Conservation (phyloP, 345 rosid species). For the Geranium rotundifolium region DNA sequence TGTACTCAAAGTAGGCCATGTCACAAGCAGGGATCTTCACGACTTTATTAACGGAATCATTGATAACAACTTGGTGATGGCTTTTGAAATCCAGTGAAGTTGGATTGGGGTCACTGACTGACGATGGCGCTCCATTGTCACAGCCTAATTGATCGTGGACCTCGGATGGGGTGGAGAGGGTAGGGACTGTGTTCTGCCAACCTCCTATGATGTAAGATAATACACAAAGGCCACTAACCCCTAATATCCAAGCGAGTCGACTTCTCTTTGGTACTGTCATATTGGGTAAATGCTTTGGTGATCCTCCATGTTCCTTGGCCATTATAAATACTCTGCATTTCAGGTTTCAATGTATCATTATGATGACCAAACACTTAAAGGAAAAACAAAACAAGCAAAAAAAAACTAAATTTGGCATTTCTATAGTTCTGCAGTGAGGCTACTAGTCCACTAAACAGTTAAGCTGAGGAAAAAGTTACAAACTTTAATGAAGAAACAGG, state of each 20-base stretch:
- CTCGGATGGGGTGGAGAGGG: slow-evolving; percentile 28
- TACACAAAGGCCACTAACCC: slow-evolving; percentile 73
- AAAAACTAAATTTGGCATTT: not conserved
- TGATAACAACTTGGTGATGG: slow-evolving; percentile 52
- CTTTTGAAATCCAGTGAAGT: slow-evolving; percentile 50
- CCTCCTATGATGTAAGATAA: slow-evolving; percentile 74
- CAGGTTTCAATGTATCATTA: slow-evolving; percentile 6
- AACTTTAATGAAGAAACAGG: not conserved
- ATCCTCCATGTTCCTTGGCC: slow-evolving; percentile 56
- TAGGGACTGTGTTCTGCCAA: slow-evolving; percentile 45
- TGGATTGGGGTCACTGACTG: slow-evolving; percentile 21
- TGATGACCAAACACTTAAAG: not conserved
- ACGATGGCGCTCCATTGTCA: slow-evolving; percentile 16
- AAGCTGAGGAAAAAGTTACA: not conserved
- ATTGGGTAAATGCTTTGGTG: slow-evolving; percentile 41
- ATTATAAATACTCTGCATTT: slow-evolving; percentile 18
- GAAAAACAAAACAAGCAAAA: not conserved
- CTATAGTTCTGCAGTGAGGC: no score
- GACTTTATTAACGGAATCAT: slow-evolving; percentile 19
- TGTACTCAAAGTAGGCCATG: slow-evolving; percentile 61
- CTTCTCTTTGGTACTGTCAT: slow-evolving; percentile 52
- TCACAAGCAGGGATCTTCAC: slow-evolving; percentile 57
- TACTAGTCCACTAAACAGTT: not conserved
- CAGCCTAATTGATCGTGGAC: slow-evolving; percentile 32
- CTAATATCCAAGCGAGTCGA: slow-evolving; percentile 64